A percentile compares a stretch with the other conserved stretches of the same genome.
phyloP scores from a whole-genome alignment of 768 basidiomycete genomes.

The Calvatia gigantea region DNA sequence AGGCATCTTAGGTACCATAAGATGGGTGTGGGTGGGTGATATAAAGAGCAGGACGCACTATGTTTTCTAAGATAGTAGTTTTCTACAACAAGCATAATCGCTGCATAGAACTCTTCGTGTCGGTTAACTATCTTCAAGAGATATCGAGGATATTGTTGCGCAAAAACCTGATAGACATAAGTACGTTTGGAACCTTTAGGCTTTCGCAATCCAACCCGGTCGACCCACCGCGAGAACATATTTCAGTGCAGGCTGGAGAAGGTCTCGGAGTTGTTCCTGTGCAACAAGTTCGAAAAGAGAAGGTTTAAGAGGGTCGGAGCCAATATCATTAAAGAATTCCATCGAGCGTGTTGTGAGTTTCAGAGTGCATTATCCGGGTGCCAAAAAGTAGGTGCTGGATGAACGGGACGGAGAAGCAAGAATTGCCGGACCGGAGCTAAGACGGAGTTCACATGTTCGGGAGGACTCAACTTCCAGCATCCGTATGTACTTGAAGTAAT shows the following conservation, averaged over 20 bases:
- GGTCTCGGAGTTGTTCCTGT: constrained; percentile 88
- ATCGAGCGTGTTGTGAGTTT: constrained; percentile 29
- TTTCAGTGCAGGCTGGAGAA: constrained; percentile 91
- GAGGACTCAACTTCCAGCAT: too few species aligned
- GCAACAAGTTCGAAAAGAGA: constrained; percentile 90
- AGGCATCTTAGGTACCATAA: constrained; percentile 58
- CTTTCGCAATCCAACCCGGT: neutral
- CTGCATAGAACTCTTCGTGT: constrained; percentile 95
- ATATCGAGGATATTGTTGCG: constrained; percentile 92
- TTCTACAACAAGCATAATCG: constrained; percentile 87
- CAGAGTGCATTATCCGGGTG: constrained; percentile 2
- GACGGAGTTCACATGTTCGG: constrained; percentile 3
- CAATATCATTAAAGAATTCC: constrained; percentile 82
- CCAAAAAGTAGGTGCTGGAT: neutral
- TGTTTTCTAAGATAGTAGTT: constrained; percentile 85
- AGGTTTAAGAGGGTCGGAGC: constrained; percentile 69
- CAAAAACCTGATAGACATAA: constrained; percentile 65
- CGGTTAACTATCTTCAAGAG: constrained; percentile 86
- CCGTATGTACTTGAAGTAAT: too few species aligned
- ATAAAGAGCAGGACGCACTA: constrained; percentile 44
- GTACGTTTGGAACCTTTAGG: neutral
- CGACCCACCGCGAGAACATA: constrained; percentile 77
- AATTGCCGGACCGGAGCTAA: constrained; percentile 11
- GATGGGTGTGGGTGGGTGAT: constrained; percentile 5
- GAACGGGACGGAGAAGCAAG: neutral